phyloP scores from a whole-genome alignment of 352 stramenopile species.

The Aphanomyces cochlioides region DNA sequence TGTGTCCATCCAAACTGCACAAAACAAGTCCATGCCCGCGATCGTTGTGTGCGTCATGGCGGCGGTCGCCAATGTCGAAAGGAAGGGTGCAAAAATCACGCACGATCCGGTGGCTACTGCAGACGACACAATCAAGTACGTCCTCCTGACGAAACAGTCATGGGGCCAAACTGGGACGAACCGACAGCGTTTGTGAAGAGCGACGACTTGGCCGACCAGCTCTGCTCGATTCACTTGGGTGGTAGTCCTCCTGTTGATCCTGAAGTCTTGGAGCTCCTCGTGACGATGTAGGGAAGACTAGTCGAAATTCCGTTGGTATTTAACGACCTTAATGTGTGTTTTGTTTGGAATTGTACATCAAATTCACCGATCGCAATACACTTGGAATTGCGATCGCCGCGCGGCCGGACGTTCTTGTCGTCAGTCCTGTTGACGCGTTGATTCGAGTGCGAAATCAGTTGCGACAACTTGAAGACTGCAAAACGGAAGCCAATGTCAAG shows the following conservation, averaged over 20 bases:
- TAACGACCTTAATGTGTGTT: background rate
- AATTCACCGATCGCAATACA: slow-evolving; percentile 4
- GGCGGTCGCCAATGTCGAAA: slow-evolving; percentile 12
- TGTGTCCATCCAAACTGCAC: slow-evolving; percentile 15
- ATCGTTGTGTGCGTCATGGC: slow-evolving; percentile 20
- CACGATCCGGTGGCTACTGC: slow-evolving; percentile 18
- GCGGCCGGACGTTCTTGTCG: no score
- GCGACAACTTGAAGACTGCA: no score
- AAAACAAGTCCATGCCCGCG: slow-evolving; percentile 16
- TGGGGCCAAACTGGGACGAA: background rate
- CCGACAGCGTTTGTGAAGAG: background rate
- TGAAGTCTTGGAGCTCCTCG: no score
- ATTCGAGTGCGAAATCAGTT: no score
- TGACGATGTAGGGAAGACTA: background rate
- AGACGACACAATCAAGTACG: slow-evolving; percentile 3
- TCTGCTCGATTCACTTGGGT: background rate
- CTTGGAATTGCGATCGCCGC: no score
- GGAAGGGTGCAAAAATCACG: background rate
- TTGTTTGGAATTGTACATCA: background rate
- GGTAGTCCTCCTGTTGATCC: no score
- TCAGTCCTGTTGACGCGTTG: no score
- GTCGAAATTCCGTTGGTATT: background rate
- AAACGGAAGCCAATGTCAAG: no score
- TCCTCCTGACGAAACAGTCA: background rate
- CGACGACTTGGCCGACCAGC: background rate